A percentile compares a stretch with the other conserved stretches of the same genome.
Evolutionary conservation across 139 green algal species (phyloP).

Genomic region (Chlorella sp.): DNA sequence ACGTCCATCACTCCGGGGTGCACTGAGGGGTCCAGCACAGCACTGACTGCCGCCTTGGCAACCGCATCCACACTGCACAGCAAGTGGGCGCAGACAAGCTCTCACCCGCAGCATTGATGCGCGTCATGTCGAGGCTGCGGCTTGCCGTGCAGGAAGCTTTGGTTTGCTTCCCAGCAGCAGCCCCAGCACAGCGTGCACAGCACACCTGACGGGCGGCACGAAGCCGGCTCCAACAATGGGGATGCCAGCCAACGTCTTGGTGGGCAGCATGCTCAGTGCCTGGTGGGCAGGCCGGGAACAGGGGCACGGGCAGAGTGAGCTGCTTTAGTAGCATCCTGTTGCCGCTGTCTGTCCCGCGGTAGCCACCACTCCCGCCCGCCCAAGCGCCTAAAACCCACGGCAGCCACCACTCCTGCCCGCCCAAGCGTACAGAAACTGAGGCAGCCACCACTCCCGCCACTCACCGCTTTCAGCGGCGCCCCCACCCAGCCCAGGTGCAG

Average conservation of each 20-base stretch:
- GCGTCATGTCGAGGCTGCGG: too few species aligned
- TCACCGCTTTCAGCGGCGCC: conserved; percentile 27
- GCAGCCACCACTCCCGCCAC: neutral
- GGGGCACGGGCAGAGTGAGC: neutral
- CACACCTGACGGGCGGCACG: conserved; percentile 66
- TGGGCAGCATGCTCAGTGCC: conserved; percentile 59
- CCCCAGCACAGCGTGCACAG: too few species aligned
- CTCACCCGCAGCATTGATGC: too few species aligned
- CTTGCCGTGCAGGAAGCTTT: too few species aligned
- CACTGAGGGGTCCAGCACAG: conserved; percentile 75
- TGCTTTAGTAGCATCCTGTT: too few species aligned
- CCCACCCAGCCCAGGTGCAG: conserved; percentile 71
- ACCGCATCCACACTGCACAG: conserved; percentile 63
- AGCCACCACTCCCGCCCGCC: too few species aligned
- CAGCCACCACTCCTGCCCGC: too few species aligned
- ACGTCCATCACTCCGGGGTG: conserved; percentile 77
- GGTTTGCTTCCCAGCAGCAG: too few species aligned
- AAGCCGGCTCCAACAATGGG: conserved; percentile 75
- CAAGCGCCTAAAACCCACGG: too few species aligned
- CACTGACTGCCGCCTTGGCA: conserved; percentile 77
- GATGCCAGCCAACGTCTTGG: conserved; percentile 58
- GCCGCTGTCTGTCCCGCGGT: too few species aligned
- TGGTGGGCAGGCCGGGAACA: neutral
- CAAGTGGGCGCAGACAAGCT: too few species aligned
- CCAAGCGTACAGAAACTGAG: too few species aligned